A percentile compares a stretch with the other conserved stretches of the same genome.
These are phyloP conservation scores for Primulina tabacum DNA, from an alignment of 257 asterid genomes.

Conservation along the genomic window DNA sequence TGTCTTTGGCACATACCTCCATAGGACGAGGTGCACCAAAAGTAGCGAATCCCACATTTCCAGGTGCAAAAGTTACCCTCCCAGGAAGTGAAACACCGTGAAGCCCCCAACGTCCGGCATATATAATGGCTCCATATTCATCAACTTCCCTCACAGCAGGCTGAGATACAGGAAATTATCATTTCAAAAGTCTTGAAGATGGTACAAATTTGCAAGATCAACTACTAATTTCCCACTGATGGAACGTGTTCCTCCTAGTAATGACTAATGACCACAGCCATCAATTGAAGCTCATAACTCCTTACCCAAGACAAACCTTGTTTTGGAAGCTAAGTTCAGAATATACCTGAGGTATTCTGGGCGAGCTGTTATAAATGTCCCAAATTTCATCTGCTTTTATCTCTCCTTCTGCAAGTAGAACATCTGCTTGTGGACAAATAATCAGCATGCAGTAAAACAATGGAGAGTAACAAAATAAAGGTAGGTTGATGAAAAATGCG, in stretches of 20 bases:
- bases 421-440: conserved; percentile 50
- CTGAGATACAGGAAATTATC: conserved; percentile 38
- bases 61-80: conserved; percentile 97
- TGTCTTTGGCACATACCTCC: conserved; percentile 51
- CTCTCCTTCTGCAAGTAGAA: conserved; percentile 82
- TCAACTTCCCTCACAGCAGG: conserved; percentile 70
- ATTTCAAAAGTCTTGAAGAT: conserved; percentile 7
- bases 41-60: conserved; percentile 84
- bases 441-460: conserved; percentile 28
- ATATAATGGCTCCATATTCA: conserved; percentile 82
- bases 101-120: conserved; percentile 95
- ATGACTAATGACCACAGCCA: conserved; percentile 1
- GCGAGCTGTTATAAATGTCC: conserved; percentile 60
- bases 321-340: conserved; percentile 19
- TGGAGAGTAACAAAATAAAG: conserved; percentile 19
- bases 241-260: neutral
- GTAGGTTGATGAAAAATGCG: conserved; percentile 22
- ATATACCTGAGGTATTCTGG: conserved; percentile 71
- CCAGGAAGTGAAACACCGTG: conserved; percentile 96
- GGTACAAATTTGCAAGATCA: neutral
- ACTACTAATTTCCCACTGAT: conserved; percentile 14
- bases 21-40: conserved; percentile 96
- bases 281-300: conserved; percentile 1
- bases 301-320: conserved; percentile 6
- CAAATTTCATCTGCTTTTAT: conserved; percentile 84